Evolutionary conservation across 163 green algal genomes (phyloP).

Genomic region (Chlorella variabilis): DNA sequence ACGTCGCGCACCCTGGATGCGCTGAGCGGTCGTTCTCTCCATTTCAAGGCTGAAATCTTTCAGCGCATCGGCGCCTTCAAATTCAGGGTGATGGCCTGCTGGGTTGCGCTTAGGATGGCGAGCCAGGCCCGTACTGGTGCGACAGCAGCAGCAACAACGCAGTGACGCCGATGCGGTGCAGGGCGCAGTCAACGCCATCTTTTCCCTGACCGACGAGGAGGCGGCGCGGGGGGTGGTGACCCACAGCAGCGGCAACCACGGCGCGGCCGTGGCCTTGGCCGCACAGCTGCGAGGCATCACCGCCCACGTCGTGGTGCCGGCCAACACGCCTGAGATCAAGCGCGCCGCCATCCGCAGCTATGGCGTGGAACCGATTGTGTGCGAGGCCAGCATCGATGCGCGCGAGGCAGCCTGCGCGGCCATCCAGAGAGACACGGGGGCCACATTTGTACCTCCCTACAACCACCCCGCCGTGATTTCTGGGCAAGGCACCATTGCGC

Average conservation of each 20-base stretch:
- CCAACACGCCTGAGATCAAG: conserved; percentile 23
- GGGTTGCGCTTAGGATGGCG: no score
- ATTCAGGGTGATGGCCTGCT: conserved; percentile 58
- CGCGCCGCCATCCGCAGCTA: conserved; percentile 7
- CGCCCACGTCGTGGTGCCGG: conserved; percentile 69
- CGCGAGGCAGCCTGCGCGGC: conserved; percentile 63
- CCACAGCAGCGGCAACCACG: conserved; percentile 87
- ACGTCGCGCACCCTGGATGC: conserved; percentile 58
- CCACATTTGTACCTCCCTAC: conserved; percentile 81
- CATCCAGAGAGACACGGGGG: conserved; percentile 65
- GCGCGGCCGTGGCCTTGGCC: conserved; percentile 72
- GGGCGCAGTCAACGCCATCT: conserved; percentile 80
- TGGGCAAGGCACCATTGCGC: conserved; percentile 85
- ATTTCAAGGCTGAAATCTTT: conserved; percentile 85
- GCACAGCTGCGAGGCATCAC: conserved; percentile 68
- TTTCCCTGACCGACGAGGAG: conserved; percentile 61
- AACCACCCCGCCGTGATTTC: conserved; percentile 75
- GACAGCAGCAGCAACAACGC: no score
- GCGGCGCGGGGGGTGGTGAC: conserved; percentile 72
- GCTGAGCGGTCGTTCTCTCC: conserved; percentile 48
- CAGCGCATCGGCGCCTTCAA: conserved; percentile 47
- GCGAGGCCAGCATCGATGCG: conserved; percentile 74
- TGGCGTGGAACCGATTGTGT: conserved; percentile 46
- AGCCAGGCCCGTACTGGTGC: no score
- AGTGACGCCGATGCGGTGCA: no score